Evolutionary conservation across 129 eudicot genomes (phyloP).

Genomic region (Mikania micrantha): DNA sequence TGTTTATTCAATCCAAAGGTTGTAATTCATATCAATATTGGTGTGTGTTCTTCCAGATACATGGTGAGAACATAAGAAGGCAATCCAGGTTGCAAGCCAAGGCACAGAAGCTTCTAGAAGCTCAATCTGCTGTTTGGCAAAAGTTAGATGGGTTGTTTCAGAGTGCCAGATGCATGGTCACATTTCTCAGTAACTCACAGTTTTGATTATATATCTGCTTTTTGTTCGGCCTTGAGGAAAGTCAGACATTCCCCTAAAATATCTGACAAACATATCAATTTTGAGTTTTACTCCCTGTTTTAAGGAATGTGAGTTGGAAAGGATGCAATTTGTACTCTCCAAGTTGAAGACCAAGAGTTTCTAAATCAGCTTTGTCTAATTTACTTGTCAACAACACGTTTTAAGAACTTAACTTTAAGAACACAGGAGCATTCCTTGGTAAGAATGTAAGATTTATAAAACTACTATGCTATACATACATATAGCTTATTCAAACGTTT

Average conservation of each 20-base stretch:
- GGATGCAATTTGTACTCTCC: neutral
- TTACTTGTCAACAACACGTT: too few relatives aligned
- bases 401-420: too few relatives aligned
- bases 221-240: too few relatives aligned
- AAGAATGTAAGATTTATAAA: too few relatives aligned
- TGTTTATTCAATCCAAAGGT: neutral
- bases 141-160: constrained; percentile 57
- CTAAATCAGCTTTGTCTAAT: too few relatives aligned
- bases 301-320: neutral
- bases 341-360: too few relatives aligned
- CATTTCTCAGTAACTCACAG: constrained; percentile 81
- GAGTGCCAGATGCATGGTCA: constrained; percentile 68
- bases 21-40: neutral
- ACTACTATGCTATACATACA: too few relatives aligned
- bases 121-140: constrained; percentile 79
- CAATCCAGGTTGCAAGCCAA: constrained; percentile 60
- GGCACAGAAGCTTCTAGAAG: constrained; percentile 72
- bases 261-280: too few relatives aligned
- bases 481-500: too few relatives aligned
- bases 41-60: constrained; percentile 48
- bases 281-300: neutral
- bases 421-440: too few relatives aligned
- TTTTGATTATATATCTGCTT: constrained; percentile 29
- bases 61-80: constrained; percentile 74
- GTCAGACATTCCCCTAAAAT: too few relatives aligned